Percentiles rank a stretch among this genome's conserved stretches.
These are phyloP conservation scores for Dothideomycetidae sp. DNA, from an alignment of 2,329 filamentous ascomycete genomes.

Conservation along the genomic window DNA sequence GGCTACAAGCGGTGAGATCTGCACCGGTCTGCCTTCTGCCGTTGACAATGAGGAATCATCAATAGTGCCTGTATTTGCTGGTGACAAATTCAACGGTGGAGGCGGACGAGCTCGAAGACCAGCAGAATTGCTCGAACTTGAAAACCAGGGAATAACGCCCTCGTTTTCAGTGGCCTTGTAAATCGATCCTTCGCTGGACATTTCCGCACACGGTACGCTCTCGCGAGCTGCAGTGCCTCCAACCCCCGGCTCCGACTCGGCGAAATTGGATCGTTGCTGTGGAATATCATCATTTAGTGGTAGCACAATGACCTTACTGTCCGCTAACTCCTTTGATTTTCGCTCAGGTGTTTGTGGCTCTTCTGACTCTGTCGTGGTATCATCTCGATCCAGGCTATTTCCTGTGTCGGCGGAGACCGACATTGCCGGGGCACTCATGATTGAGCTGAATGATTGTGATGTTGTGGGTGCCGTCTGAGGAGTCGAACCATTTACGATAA, in stretches of 20 bases:
- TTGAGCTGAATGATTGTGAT: background rate
- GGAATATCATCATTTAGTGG: background rate
- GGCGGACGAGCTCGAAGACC: slow-evolving; percentile 30
- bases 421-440: slow-evolving; percentile 2
- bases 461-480: slow-evolving; percentile 6
- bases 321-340: background rate
- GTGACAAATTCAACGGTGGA: slow-evolving; percentile 36
- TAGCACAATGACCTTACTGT: background rate
- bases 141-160: slow-evolving; percentile 1
- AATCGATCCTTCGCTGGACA: too few relatives aligned
- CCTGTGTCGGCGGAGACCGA: background rate
- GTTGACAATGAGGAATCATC: slow-evolving; percentile 4
- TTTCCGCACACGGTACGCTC: too few relatives aligned
- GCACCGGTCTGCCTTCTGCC: slow-evolving; percentile 4
- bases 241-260: too few relatives aligned
- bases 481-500: slow-evolving; percentile 29
- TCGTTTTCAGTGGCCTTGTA: too few relatives aligned
- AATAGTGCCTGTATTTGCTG: slow-evolving; percentile 32
- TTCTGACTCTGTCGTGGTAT: background rate
- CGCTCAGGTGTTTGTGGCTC: slow-evolving; percentile 8
- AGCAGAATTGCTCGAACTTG: slow-evolving; percentile 3
- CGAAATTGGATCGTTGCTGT: too few relatives aligned
- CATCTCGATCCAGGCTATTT: background rate
- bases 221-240: too few relatives aligned
- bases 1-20: slow-evolving; percentile 11